Evolutionary conservation across 176 grass and related monocot species (phyloP), one percentile per base, ranked within the genome.

Genomic region (Echinochloa phyllopogon): DNA sequence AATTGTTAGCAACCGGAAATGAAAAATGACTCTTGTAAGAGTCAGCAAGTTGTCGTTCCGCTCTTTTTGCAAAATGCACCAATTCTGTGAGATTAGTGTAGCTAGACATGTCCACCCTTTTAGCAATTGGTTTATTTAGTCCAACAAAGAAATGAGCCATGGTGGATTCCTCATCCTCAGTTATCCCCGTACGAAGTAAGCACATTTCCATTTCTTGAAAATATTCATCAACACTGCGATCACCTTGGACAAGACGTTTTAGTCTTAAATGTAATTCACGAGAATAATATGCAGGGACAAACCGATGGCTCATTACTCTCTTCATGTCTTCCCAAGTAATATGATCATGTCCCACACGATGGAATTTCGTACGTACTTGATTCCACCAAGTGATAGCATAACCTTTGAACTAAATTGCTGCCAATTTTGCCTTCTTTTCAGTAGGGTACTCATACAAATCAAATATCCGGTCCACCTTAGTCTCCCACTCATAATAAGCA

Each of bases 311-410:
- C 38, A 67, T 67, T 40, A 40, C 58, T 9, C 62, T 65, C 29
- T 65, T 65, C 27, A 65, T 65, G 27, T 65, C 62, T 21, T 39
- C 65, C 65, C 38, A 69, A 40, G 65, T 69, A 7, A 43, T 69
- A 11, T 2, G 65, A n/a, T 69, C 65, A 21, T 69, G 65, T 11
- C 65, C 65, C 7, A 69, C 65, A 20, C 18, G 2, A 5, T 43
- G 39, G 0, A 10, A 69, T 41, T 69, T 39, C 4, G 39, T 18
- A 38, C n/a, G 38, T 4, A 69, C 6, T n/a, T 69, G 38, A 38
- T 69, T 69, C 65, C 37, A 69, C 65, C 65, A 68, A 6, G 65
- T 38, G 1, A 65, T 37, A 17, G 15, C 64, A 67, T 67, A 40
- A 10, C 64, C 64, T 37, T 37, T 67, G 64, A 67, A 67, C 5